Conservation (phyloP, 164 flowering plant genomes). For the Liquidambar formosana region DNA sequence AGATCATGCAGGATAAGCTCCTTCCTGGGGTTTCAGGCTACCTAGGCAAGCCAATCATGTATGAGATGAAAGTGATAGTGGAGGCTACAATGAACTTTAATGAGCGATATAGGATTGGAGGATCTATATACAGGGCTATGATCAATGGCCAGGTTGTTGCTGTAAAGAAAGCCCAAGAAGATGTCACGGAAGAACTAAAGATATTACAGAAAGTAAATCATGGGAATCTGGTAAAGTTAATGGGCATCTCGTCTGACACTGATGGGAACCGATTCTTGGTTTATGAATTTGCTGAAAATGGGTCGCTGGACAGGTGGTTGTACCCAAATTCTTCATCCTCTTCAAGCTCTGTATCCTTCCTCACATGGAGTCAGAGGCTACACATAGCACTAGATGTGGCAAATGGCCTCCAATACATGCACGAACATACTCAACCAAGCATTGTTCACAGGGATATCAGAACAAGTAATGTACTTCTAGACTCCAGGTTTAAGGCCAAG, state of each 20-base stretch:
- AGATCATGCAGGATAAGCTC: constrained; percentile 45
- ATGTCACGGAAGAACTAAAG: constrained; percentile 54
- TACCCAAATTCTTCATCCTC: constrained; percentile 29
- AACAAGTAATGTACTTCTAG: constrained; percentile 44
- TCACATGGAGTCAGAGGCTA: constrained; percentile 47
- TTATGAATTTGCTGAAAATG: constrained; percentile 67
- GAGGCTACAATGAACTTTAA: constrained; percentile 60
- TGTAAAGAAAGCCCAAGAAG: constrained; percentile 47
- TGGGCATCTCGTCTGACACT: constrained; percentile 45
- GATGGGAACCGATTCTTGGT: constrained; percentile 51
- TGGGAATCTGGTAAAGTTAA: constrained; percentile 57
- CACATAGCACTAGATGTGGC: constrained; percentile 59
- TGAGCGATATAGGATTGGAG: constrained; percentile 46
- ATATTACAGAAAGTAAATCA: constrained; percentile 70
- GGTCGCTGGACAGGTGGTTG: constrained; percentile 63
- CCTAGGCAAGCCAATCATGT: constrained; percentile 51
- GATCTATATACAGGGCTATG: constrained; percentile 53
- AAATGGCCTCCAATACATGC: constrained; percentile 56
- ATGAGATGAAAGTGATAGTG: constrained; percentile 43
- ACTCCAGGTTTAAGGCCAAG: constrained; percentile 63
- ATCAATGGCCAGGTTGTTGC: constrained; percentile 49
- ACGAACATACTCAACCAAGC: constrained; percentile 48
- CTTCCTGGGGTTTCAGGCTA: constrained; percentile 60
- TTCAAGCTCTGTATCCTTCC: constrained; percentile 27
- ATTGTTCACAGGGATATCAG: constrained; percentile 43